A percentile compares a stretch with the other conserved stretches of the same genome.
phyloP scores from a whole-genome alignment of 2,329 filamentous ascomycete species.

The Remersonia thermophila region DNA sequence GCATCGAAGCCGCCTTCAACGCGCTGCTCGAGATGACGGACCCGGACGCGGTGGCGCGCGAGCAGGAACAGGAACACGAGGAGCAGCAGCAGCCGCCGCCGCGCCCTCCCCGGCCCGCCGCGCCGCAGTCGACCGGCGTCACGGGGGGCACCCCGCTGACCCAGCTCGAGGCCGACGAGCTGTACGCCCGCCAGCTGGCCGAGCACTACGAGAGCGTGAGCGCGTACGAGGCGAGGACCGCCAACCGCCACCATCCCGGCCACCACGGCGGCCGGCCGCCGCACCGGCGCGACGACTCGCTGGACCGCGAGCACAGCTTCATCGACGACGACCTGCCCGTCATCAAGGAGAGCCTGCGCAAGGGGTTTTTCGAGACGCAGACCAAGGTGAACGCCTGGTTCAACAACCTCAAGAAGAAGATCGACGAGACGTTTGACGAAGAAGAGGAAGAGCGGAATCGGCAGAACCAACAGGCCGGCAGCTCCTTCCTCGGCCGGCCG shows the following conservation, averaged over 20 bases:
- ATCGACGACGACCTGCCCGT: slow-evolving; percentile 91
- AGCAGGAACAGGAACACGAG: slow-evolving; percentile 57
- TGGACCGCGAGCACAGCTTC: slow-evolving; percentile 61
- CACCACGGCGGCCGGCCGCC: slow-evolving; percentile 11
- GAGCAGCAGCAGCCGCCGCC: slow-evolving; percentile 52
- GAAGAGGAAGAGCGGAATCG: slow-evolving; percentile 40
- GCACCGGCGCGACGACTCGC: too few relatives aligned
- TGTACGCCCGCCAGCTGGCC: slow-evolving; percentile 56
- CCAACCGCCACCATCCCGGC: slow-evolving; percentile 26
- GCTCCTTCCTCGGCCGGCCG: slow-evolving; percentile 33
- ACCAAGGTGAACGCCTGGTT: slow-evolving; percentile 90
- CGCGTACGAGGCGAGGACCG: slow-evolving; percentile 45
- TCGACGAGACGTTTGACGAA: slow-evolving; percentile 78
- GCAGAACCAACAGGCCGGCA: slow-evolving; percentile 21
- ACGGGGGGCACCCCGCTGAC: slow-evolving; percentile 47
- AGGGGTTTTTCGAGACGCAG: slow-evolving; percentile 92
- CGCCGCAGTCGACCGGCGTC: slow-evolving; percentile 17
- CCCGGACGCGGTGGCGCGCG: slow-evolving; percentile 50
- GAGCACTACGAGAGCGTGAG: slow-evolving; percentile 68
- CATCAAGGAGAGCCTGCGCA: slow-evolving; percentile 83
- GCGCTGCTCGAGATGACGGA: slow-evolving; percentile 80
- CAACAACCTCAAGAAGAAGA: slow-evolving; percentile 76
- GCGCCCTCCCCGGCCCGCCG: slow-evolving; percentile 66
- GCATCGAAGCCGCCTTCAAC: slow-evolving; percentile 90
- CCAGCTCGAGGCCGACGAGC: slow-evolving; percentile 48